phyloP scores from a whole-genome alignment of 768 basidiomycete species.

The Clathrus columnatus region DNA sequence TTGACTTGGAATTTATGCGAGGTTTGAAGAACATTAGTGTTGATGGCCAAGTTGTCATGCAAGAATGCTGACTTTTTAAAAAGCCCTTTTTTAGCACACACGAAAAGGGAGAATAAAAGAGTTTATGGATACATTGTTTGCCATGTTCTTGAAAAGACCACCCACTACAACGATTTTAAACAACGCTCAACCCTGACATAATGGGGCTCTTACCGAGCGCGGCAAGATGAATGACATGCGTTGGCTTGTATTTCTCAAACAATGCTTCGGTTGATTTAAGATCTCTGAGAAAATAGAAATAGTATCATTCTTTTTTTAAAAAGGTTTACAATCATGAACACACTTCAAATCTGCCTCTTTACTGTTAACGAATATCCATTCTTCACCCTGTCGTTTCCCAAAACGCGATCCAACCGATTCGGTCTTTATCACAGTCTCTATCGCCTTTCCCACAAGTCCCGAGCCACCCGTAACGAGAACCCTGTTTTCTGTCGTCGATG shows the following conservation, averaged over 20 bases:
- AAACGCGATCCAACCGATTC: conserved; percentile 74
- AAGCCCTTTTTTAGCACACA: background rate
- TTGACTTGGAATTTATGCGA: conserved; percentile 53
- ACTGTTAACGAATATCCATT: conserved; percentile 77
- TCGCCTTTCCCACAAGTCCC: conserved; percentile 82
- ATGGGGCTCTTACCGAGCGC: conserved; percentile 60
- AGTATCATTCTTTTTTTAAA: background rate
- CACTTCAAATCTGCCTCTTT: conserved; percentile 83
- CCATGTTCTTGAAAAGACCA: conserved; percentile 93
- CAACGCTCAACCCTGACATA: background rate
- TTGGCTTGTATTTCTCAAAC: conserved; percentile 89
- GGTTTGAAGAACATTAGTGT: conserved; percentile 83
- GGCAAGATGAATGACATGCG: conserved; percentile 94
- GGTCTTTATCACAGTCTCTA: conserved; percentile 66
- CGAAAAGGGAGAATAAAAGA: background rate
- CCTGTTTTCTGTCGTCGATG: conserved; percentile 24
- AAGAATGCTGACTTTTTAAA: conserved; percentile 76
- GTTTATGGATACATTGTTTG: conserved; percentile 59
- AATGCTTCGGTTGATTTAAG: conserved; percentile 56
- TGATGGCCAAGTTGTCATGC: conserved; percentile 91
- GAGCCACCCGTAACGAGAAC: conserved; percentile 79
- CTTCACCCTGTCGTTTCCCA: conserved; percentile 64
- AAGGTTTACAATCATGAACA: background rate
- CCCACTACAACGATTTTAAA: conserved; percentile 50
- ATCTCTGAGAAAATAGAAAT: conserved; percentile 38